Evolutionary conservation across 148 eudicot species (phyloP), one percentile per base, ranked within the genome.

Genomic region (Vaccinium myrtillus): DNA sequence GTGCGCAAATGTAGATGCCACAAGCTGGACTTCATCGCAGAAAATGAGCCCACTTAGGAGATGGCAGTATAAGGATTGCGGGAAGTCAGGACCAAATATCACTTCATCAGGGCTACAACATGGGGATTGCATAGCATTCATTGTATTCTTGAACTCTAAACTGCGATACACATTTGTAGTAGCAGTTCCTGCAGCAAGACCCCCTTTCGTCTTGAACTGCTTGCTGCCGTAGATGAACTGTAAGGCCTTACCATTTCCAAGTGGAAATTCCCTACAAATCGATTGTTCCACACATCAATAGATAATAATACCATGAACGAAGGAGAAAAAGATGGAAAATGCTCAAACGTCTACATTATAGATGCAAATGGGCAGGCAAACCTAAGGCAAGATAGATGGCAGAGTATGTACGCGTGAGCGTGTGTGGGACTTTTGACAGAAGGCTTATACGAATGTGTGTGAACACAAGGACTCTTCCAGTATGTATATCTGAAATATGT

Each of bases 61-160:
- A 84, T 96, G 99, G 69, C 99, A 96, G 88, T 96, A 96, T 11
- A 96, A 84, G 4, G 99, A 94, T 69, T 94, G 94, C 81, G 93
- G 92, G 81, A 92, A 96, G 74, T 94, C 92, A 12, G 91, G 84
- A 27, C 97, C 95, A 61, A 92, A 94, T 51, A 96, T 89, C 4
- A 96, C 98, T 88, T 94, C 98, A n/a, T 88, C 93, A 0, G 98
- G 99, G 88, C 98, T 97, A 84, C 96, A 94, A 81, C 93, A 89
- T 6, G 93, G 93, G 50, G 93, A 88, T 30, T 90, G 94, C 77
- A 94, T 92, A 2, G 91, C 91, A 79, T 87, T 88, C 94, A 95
- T 93, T 58, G 92, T 85, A 21, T 88, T 56, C 50, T 88, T 87
- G 86, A 86, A 97, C 23, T 87, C 81, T 19, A 89, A 83, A 27